Base-by-base conservation (phyloP, 371 early-diverging fungal genomes). In the Mortierella sp. region DNA sequence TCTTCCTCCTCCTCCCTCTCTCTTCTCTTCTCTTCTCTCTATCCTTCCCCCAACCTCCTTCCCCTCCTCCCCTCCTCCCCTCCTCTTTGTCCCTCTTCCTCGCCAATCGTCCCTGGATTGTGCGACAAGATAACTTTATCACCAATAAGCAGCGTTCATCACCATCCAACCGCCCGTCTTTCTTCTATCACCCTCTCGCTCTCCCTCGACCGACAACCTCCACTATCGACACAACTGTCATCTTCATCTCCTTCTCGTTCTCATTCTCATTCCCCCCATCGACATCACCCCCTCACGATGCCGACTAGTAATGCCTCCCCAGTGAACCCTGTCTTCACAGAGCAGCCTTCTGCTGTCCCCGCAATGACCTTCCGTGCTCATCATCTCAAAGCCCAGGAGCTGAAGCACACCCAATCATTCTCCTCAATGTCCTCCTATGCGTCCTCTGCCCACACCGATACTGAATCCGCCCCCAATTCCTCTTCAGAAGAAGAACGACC, bases 371-470 rank as follows among this genome's bases (percentile, higher is more conserved):
- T 81, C 50, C 82, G 82, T 13, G 66, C 82, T 55, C 82, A 81
- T 47, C 81, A 81, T 63, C 77, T 77, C 52, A 77, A 77, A 22
- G 78, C 82, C 9, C 77, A 77, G 31, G 77, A 77, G 55, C 65
- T 77, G 64, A 77, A 77, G 45, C 82, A 81, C 68, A 44, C 74
- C 41, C 43, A 73, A 6, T 81, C 82, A 1, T 81, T 67, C 65
- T 77, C 82, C 9, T 77, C 77, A 34, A 67, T 81, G 68, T 81
- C 82, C 63, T 81, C 82, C 8, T 81, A 81, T 61, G 82, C 82
- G 0, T 81, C 82, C 24, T 81, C 82, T n/a, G 65, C 71, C 48
- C 68, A 68, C 19, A 71, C 71, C 41, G 72, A 81, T 40, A 39
- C 29, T 10, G 70, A 76, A 7, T 64, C 76, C 34, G 43, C 67